These are phyloP conservation scores for Fragilariopsis cylindrus DNA, from an alignment of 108 stramenopile genomes.

Conservation along the genomic window DNA sequence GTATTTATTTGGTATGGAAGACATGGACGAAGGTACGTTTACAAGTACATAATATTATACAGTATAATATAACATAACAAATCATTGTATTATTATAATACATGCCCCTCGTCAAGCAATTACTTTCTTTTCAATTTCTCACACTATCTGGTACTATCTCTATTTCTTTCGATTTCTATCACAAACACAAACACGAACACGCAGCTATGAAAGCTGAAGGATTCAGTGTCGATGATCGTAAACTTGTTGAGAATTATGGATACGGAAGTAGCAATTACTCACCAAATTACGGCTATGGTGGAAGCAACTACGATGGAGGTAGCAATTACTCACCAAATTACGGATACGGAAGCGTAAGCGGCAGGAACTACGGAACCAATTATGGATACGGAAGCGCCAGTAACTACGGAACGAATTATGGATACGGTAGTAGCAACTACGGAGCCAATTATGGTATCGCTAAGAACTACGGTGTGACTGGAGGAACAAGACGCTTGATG, in stretches of 20 bases:
- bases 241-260: neutral
- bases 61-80: neutral
- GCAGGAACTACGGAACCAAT: no score
- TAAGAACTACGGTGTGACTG: no score
- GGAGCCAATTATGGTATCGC: no score
- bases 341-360: neutral
- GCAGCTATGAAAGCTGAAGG: no score
- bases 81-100: neutral
- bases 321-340: neutral
- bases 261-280: neutral
- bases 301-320: neutral
- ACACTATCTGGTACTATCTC: neutral
- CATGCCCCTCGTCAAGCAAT: neutral
- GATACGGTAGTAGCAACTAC: conserved; percentile 11
- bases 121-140: neutral
- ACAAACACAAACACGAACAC: no score
- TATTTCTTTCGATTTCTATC: no score
- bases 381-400: neutral
- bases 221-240: no score
- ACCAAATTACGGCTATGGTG: neutral
- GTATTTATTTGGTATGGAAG: conserved; percentile 3
- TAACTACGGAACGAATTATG: neutral
- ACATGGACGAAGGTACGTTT: conserved; percentile 2
- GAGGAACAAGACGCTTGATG: no score
- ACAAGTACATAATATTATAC: no score